Evolutionary conservation across 2,329 filamentous ascomycete genomes (phyloP).

Genomic region (Fusarium concolor): DNA sequence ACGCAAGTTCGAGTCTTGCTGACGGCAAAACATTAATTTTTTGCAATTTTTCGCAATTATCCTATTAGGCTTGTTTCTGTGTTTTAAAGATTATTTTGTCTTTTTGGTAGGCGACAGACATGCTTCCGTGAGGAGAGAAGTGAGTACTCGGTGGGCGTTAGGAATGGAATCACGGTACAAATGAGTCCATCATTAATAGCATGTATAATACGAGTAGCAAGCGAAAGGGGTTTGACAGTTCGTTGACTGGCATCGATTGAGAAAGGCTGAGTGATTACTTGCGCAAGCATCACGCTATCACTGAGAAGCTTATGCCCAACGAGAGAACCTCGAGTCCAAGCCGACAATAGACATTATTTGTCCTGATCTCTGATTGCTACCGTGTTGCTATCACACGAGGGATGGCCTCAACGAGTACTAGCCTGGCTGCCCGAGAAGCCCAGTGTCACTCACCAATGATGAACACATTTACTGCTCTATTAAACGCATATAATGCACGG

Average conservation of each 20-base stretch:
- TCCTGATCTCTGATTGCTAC: not conserved
- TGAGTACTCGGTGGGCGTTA: not conserved
- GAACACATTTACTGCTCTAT: no score
- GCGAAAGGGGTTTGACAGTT: no score
- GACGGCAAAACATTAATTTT: slow-evolving; percentile 28
- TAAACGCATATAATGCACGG: not conserved
- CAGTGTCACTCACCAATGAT: not conserved
- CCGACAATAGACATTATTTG: not conserved
- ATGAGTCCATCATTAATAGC: no score
- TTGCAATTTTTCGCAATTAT: not conserved
- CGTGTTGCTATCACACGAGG: not conserved
- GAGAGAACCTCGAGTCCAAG: not conserved
- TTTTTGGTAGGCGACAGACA: not conserved
- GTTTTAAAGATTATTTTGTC: not conserved
- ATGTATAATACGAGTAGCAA: no score
- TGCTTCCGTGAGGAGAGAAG: not conserved
- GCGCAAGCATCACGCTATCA: no score
- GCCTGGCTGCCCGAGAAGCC: not conserved
- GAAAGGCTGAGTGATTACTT: not conserved
- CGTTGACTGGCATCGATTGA: no score
- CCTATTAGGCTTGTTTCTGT: rapidly evolving
- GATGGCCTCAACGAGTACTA: not conserved
- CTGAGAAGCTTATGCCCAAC: no score
- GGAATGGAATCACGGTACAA: no score
- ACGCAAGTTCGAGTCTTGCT: slow-evolving; percentile 43